Evolutionary conservation across 768 basidiomycete genomes (phyloP).

Genomic region (Strobilomyces dryophilus): DNA sequence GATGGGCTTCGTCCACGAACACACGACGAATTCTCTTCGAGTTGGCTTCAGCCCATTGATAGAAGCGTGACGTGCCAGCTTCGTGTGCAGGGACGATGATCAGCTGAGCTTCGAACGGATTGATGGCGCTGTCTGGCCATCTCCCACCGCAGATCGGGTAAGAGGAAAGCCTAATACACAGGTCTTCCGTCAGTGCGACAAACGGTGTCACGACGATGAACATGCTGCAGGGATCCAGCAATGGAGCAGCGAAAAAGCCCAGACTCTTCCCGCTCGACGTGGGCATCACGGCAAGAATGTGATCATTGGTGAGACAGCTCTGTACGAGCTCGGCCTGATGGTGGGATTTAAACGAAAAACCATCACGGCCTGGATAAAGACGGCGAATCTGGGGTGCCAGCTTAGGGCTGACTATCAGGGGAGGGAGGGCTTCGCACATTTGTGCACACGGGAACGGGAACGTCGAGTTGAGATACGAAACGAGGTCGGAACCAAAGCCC

Average conservation of each 20-base stretch:
- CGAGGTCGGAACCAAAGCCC: too few relatives aligned
- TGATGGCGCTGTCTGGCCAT: too few relatives aligned
- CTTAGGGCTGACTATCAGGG: too few relatives aligned
- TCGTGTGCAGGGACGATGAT: conserved; percentile 8
- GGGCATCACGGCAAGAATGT: not conserved
- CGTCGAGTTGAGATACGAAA: too few relatives aligned
- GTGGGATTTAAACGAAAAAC: not conserved
- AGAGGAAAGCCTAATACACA: too few relatives aligned
- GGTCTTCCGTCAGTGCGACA: too few relatives aligned
- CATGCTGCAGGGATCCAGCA: not conserved
- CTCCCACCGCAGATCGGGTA: too few relatives aligned
- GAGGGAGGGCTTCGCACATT: too few relatives aligned
- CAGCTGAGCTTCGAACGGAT: not conserved
- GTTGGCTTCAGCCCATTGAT: not conserved
- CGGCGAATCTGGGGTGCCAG: too few relatives aligned
- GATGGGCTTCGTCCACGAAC: conserved; percentile 11
- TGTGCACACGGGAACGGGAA: too few relatives aligned
- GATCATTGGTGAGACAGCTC: not conserved
- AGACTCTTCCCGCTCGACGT: conserved; percentile 14
- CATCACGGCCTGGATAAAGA: not conserved
- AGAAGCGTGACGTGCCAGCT: not conserved
- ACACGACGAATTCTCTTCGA: not conserved
- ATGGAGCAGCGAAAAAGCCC: conserved; percentile 3
- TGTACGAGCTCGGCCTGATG: conserved; percentile 10
- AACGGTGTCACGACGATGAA: too few relatives aligned